A percentile compares a stretch with the other conserved stretches of the same genome.
phyloP scores from a whole-genome alignment of 176 grass and related monocot genomes.

The Oryza australiensis region DNA sequence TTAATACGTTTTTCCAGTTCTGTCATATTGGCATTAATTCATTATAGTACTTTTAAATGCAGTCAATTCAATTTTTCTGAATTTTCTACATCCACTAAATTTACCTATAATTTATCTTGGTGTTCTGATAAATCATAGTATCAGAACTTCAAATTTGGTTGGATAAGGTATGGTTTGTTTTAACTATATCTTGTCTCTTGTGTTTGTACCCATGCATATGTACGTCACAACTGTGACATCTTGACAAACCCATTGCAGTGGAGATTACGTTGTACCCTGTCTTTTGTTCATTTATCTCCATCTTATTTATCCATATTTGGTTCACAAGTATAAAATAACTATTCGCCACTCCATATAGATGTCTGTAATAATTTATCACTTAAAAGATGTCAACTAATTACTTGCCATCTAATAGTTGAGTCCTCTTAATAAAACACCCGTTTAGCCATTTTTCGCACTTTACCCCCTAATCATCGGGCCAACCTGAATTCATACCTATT shows the following conservation, averaged over 20 bases:
- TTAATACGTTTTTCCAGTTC: not conserved
- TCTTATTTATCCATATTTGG: constrained; percentile 6
- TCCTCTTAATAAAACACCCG: not conserved
- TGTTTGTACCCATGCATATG: constrained; percentile 22
- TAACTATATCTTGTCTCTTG: not conserved
- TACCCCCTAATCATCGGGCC: not conserved
- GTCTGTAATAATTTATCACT: not conserved
- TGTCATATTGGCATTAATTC: not conserved
- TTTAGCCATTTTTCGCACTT: not conserved
- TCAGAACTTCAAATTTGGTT: not conserved
- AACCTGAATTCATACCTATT: not conserved
- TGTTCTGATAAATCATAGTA: not conserved
- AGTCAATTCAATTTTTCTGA: not conserved
- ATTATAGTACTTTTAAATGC: not conserved
- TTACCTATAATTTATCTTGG: not conserved
- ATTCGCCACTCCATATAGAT: not conserved
- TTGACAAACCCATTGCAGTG: not conserved
- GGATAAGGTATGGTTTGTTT: not conserved
- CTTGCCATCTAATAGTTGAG: not conserved
- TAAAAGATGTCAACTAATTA: not conserved
- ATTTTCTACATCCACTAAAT: not conserved
- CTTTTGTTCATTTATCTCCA: constrained; percentile 15
- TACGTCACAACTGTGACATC: not conserved
- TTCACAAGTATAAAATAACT: not conserved
- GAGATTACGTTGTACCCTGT: not conserved